Base-by-base conservation (phyloP, 495 filamentous ascomycete genomes). In the Penicillium cosmopolitanum region DNA sequence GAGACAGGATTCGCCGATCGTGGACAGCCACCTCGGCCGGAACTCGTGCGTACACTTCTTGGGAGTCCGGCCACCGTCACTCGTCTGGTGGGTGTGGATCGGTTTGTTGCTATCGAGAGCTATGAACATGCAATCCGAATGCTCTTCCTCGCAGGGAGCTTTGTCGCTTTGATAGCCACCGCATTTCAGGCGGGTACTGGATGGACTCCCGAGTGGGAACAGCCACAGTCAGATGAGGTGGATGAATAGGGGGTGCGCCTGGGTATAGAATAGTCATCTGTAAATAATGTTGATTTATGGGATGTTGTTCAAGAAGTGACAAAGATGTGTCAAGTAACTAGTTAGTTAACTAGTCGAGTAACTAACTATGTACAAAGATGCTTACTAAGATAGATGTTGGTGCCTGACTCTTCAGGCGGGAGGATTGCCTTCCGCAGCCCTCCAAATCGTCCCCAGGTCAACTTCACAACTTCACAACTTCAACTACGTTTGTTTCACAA, bases 131-230 rank as follows among this genome's bases (percentile, higher is more conserved):
- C 84, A 0, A 61, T 91, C 40, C 79, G 71, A 28, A 75, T 73
- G 19, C 64, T 92, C 47, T 89, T 90, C 58, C 65, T 84, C 48
- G 78, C 80, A 13, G 84, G 83, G 80, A 35, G 82, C 70, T 19
- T 56, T 12, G 5, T 91, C 55, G 81, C 82, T 18, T 55, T 85
- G 9, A 35, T 82, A 7, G 81, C 87, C 34, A 68, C 84, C 23
- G 56, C 81, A 5, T 64, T 89, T 31, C 89, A 92, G 72, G 88
- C 88, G 2, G 84, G 82, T 12, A 88, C 88, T 5, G 89, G 90
- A 3, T 90, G 89, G 89, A 80, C 56, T 11, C 71, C 63, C 10
- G 55, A 47, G 13, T 50, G 12, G 16, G 38, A 65, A 16, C 58
- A 57, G 21, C 48, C 60, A 13, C 23, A 16, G 34, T 15, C 52